A percentile compares a stretch with the other conserved stretches of the same genome.
Conservation (phyloP, 2,329 filamentous ascomycete genomes). For the Talaromyces verruculosus region DNA sequence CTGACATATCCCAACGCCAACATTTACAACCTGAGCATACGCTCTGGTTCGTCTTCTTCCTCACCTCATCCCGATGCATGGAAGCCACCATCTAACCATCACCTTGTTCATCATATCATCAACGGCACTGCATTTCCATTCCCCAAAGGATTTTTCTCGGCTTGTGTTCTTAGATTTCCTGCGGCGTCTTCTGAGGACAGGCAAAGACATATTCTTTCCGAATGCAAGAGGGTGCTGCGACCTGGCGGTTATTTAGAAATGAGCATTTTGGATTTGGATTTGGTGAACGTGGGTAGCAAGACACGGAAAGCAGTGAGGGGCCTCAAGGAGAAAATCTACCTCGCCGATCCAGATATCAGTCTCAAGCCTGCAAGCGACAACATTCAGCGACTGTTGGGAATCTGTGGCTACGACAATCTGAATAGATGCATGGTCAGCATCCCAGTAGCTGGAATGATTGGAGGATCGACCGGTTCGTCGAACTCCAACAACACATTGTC, state of each 20-base stretch:
- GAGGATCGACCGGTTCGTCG: constrained; percentile 44
- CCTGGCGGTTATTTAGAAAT: constrained; percentile 52
- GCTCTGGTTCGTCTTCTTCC: constrained; percentile 33
- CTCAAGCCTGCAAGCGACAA: constrained; percentile 51
- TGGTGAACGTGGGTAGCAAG: constrained; percentile 51
- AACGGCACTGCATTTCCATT: constrained; percentile 47
- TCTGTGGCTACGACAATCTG: constrained; percentile 50
- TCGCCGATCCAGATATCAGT: constrained; percentile 44
- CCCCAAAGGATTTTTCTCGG: constrained; percentile 49
- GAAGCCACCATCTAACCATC: constrained; percentile 46
- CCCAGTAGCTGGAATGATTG: constrained; percentile 48
- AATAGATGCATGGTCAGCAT: constrained; percentile 51
- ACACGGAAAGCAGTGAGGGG: constrained; percentile 47
- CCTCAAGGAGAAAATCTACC: constrained; percentile 48
- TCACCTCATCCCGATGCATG: constrained; percentile 43
- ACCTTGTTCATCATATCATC: constrained; percentile 43
- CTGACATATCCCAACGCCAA: constrained; percentile 49
- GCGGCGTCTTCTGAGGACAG: constrained; percentile 45
- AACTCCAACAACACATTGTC: constrained; percentile 38
- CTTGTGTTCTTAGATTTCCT: constrained; percentile 49
- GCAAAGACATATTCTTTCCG: constrained; percentile 47
- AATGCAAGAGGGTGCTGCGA: constrained; percentile 51
- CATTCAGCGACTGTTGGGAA: constrained; percentile 48
- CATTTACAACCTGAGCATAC: constrained; percentile 46
- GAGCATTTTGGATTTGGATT: constrained; percentile 51